phyloP scores from a whole-genome alignment of 345 rosid genomes.

The Arabis alpina region DNA sequence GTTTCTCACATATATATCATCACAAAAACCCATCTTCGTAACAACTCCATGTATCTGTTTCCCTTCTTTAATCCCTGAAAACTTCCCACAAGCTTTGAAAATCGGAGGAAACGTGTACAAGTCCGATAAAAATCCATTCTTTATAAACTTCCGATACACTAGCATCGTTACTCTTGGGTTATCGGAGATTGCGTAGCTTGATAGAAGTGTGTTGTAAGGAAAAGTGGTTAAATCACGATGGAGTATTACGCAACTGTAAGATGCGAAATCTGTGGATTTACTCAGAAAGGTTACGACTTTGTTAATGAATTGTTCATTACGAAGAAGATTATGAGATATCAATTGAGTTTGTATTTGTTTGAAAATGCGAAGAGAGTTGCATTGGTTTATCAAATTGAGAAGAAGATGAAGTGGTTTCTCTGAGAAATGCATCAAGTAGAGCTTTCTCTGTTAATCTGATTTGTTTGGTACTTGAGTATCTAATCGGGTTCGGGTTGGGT shows the following conservation, averaged over 20 bases:
- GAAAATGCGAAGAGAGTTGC: slow-evolving; percentile 45
- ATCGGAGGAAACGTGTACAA: slow-evolving; percentile 51
- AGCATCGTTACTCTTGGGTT: slow-evolving; percentile 39
- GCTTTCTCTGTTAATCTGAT: not conserved
- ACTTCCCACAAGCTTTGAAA: slow-evolving; percentile 53
- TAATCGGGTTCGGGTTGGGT: no score
- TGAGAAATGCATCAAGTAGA: slow-evolving; percentile 2
- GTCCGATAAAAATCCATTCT: slow-evolving; percentile 49
- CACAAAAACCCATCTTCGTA: slow-evolving; percentile 41
- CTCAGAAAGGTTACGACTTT: slow-evolving; percentile 38
- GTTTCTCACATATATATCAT: slow-evolving; percentile 47
- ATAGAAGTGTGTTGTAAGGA: slow-evolving; percentile 40
- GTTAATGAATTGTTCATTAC: slow-evolving; percentile 31
- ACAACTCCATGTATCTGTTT: slow-evolving; percentile 45
- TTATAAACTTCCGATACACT: slow-evolving; percentile 35
- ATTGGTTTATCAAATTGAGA: slow-evolving; percentile 34
- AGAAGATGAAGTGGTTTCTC: slow-evolving; percentile 40
- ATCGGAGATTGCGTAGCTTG: slow-evolving; percentile 40
- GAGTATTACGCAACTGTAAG: slow-evolving; percentile 34
- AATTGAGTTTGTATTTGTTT: slow-evolving; percentile 43
- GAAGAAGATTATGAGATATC: slow-evolving; percentile 29
- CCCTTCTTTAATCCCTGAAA: slow-evolving; percentile 43
- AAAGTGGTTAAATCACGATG: slow-evolving; percentile 37
- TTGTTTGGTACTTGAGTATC: no score
- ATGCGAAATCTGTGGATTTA: slow-evolving; percentile 33